Conservation (phyloP, 306 rosid species). For the Calophaca sinica region DNA sequence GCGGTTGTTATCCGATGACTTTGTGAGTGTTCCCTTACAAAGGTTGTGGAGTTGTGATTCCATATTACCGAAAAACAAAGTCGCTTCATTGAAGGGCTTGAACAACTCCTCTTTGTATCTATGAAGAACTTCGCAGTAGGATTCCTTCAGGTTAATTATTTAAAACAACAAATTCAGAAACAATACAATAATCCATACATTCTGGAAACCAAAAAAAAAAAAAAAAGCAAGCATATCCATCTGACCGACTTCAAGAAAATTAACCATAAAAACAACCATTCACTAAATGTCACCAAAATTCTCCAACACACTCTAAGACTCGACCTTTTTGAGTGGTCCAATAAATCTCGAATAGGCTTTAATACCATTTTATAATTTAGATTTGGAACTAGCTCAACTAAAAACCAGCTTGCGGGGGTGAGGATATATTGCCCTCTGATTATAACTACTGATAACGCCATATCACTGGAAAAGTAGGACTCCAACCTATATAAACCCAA, state of each 20-base stretch:
- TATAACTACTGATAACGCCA: too few relatives aligned
- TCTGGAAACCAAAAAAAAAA: background rate
- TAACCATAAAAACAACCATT: too few relatives aligned
- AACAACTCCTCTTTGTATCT: conserved; percentile 69
- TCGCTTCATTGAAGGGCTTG: conserved; percentile 71
- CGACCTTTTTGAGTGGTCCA: too few relatives aligned
- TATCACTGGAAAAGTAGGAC: too few relatives aligned
- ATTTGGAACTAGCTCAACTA: too few relatives aligned
- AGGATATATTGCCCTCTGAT: too few relatives aligned
- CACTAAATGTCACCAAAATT: too few relatives aligned
- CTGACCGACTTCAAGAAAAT: background rate
- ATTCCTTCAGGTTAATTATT: conserved; percentile 51
- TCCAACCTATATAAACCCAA: too few relatives aligned
- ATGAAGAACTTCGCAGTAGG: conserved; percentile 64
- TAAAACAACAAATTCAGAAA: background rate
- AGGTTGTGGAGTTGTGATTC: conserved; percentile 69
- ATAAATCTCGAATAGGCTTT: too few relatives aligned
- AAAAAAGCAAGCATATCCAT: background rate
- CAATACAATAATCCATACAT: background rate
- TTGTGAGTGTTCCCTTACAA: conserved; percentile 60
- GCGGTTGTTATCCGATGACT: background rate
- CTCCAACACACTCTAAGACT: too few relatives aligned
- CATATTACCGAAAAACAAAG: conserved; percentile 61
- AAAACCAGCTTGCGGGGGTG: too few relatives aligned
- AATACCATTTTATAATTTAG: too few relatives aligned